Evolutionary conservation across 345 rosid species (phyloP).

Genomic region (Rhizophora apiculata): DNA sequence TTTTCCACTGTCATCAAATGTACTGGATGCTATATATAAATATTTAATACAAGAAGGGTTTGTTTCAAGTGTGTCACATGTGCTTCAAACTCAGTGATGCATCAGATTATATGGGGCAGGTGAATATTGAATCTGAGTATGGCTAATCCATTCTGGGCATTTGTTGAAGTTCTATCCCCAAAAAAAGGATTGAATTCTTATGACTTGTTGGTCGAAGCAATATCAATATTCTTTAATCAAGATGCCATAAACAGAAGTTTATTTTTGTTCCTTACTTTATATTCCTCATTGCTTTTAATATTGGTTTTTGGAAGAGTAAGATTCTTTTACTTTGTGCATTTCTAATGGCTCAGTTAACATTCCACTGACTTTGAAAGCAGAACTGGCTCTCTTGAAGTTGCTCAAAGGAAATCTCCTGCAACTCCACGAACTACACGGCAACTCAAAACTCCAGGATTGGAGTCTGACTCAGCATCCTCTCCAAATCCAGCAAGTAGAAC

Average conservation of each 20-base stretch:
- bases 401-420: conserved; percentile 67
- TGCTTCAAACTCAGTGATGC: conserved; percentile 16
- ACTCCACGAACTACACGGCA: conserved; percentile 64
- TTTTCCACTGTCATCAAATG: not conserved
- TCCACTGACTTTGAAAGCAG: conserved; percentile 32
- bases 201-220: not conserved
- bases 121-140: conserved; percentile 15
- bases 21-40: not conserved
- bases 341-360: conserved; percentile 12
- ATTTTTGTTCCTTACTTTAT: not conserved
- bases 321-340: not conserved
- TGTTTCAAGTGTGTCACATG: conserved; percentile 3
- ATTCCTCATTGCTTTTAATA: not conserved
- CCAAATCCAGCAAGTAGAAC: conserved; percentile 49
- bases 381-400: conserved; percentile 52
- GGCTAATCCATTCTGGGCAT: conserved; percentile 17
- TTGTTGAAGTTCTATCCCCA: conserved; percentile 6
- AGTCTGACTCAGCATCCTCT: conserved; percentile 49
- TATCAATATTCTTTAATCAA: conserved; percentile 4
- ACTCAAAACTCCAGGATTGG: conserved; percentile 50
- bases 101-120: conserved; percentile 21
- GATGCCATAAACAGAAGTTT: not conserved
- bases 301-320: not conserved
- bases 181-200: not conserved
- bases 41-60: conserved; percentile 1